Conservation (phyloP, 176 grass and related monocot genomes). For the Coix lacrymajobi region DNA sequence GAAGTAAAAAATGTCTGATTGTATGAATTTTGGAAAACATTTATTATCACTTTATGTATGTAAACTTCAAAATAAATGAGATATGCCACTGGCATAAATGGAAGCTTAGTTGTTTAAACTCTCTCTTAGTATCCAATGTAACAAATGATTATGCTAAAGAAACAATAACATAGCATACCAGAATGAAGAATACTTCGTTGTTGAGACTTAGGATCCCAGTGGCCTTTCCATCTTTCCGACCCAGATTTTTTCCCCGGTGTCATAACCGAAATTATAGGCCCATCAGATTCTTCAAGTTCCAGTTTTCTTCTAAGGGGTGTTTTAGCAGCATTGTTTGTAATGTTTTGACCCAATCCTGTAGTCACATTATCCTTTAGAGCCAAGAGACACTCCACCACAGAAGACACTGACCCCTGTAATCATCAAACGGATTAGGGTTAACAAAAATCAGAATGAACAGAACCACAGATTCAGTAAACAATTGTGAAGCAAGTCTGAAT, state of each 20-base stretch:
- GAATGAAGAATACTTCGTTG: constrained; percentile 63
- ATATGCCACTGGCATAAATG: neutral
- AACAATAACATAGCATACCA: constrained; percentile 36
- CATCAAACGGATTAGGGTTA: constrained; percentile 11
- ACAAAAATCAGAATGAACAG: constrained; percentile 20
- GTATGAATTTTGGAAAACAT: neutral
- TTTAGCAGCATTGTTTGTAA: constrained; percentile 36
- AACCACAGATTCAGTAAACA: constrained; percentile 23
- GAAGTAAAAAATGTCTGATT: neutral
- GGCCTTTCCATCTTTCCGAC: constrained; percentile 53
- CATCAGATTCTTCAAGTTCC: constrained; percentile 44
- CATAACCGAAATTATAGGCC: constrained; percentile 25
- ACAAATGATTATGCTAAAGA: constrained; percentile 16
- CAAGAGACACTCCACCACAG: constrained; percentile 82
- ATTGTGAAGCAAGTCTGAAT: neutral
- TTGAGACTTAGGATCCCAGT: constrained; percentile 46
- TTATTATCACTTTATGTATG: neutral
- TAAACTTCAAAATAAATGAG: neutral
- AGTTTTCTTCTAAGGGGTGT: constrained; percentile 43
- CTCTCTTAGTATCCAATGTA: neutral
- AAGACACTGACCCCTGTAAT: constrained; percentile 67
- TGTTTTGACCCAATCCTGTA: constrained; percentile 35
- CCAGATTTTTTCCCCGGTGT: constrained; percentile 32
- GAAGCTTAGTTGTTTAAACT: constrained; percentile 5
- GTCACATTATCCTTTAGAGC: constrained; percentile 67